Percentiles rank a stretch among this genome's conserved stretches.
These are phyloP conservation scores for Mycena maculata DNA, from an alignment of 768 basidiomycete species.

Conservation along the genomic window DNA sequence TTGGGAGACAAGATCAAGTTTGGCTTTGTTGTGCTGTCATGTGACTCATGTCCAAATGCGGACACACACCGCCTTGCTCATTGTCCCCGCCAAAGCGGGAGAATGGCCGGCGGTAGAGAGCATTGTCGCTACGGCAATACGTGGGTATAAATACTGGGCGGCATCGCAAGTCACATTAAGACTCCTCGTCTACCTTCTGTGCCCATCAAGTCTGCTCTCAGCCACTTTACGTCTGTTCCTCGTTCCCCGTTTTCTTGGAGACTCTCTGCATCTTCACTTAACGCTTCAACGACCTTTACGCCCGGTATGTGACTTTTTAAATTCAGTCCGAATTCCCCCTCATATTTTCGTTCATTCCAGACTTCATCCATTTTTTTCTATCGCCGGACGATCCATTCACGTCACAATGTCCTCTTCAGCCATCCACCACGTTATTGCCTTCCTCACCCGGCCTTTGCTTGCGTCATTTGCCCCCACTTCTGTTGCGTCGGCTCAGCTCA, in stretches of 20 bases:
- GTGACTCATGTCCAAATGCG: too few species aligned
- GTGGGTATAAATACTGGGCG: slow-evolving; percentile 14
- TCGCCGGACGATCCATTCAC: slow-evolving; percentile 20
- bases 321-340: not conserved
- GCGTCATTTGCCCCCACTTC: not conserved
- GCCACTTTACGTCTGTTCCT: slow-evolving; percentile 16
- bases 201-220: slow-evolving; percentile 9
- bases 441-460: slow-evolving; percentile 31
- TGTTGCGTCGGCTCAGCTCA: slow-evolving; percentile 23
- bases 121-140: not conserved
- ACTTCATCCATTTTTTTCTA: not conserved
- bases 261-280: slow-evolving; percentile 10
- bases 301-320: not conserved
- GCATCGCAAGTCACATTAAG: not conserved
- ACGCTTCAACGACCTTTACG: slow-evolving; percentile 18
- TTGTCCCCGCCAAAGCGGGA: too few species aligned
- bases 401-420: slow-evolving; percentile 26
- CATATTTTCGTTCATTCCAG: not conserved
- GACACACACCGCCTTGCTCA: too few species aligned
- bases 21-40: too few species aligned
- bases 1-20: too few species aligned
- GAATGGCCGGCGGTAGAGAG: not conserved
- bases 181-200: slow-evolving; percentile 20
- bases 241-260: slow-evolving; percentile 23
- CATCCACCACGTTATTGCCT: slow-evolving; percentile 31